Base-by-base conservation (phyloP, 2,329 filamentous ascomycete genomes). In the Corynespora cassiicola region DNA sequence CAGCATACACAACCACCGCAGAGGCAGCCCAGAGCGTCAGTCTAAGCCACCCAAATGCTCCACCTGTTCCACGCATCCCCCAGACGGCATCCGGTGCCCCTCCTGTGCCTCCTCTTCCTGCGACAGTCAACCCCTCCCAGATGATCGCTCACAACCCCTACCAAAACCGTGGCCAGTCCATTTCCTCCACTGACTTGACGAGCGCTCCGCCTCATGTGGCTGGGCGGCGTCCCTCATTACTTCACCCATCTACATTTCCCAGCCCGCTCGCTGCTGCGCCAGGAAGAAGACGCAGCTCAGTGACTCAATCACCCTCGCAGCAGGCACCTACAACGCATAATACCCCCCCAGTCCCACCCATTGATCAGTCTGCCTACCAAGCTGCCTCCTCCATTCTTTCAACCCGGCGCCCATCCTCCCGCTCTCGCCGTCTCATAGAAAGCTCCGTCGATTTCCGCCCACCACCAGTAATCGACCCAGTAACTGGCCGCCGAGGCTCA, bases 1-100 rank as follows among this genome's bases (percentile, higher is more conserved):
- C 89, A 3, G 88, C 88, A 1, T 95, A 95, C 55, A 81, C 84
- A 25, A 80, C 81, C 37, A 83, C 87, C 0, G 68, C 70, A n/a
- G 62, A 72, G 27, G 66, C 59, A 28, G 49, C 63, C 10, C 50
- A 57, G n/a, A 68, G 64, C 27, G 59, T 68, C 24, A 69, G 65
- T 42, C 41, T 69, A 11, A 69, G 61, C 27, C 61, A 66, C 45
- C 63, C 63, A 1, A 41, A 55, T 19, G 53, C 57, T 17, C 59
- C 63, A 11, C 63, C 62, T n/a, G 44, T 58, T 6, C 49, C 53
- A 23, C 31, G 47, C 23, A 24, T 39, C 7, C 22, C 40, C 15
- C 15, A 29, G 6, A 11, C 33, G 17, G 24, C 37, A 18, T 40
- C 50, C 19, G 32, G 41, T 19, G 42, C 56, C 26, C 54, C 61